These are phyloP conservation scores for Phytophthora lateralis DNA, from an alignment of 352 stramenopile genomes.

Conservation along the genomic window DNA sequence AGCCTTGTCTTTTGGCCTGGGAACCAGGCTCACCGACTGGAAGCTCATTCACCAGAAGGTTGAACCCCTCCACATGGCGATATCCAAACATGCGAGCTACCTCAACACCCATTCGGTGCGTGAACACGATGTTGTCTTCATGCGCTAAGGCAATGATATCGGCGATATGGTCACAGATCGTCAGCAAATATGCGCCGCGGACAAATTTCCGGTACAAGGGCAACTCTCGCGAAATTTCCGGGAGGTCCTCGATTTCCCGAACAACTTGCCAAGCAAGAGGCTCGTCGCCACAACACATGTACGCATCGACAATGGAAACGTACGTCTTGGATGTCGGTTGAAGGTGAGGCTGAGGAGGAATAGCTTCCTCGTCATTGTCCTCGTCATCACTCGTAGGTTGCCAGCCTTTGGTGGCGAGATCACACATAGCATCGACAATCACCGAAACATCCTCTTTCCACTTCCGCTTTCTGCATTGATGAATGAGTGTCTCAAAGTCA, in stretches of 20 bases:
- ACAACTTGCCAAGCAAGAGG: constrained; percentile 62
- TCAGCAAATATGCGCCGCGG: constrained; percentile 66
- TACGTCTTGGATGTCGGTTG: constrained; percentile 68
- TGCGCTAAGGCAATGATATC: constrained; percentile 54
- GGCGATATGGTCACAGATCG: constrained; percentile 61
- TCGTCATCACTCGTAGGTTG: constrained; percentile 12
- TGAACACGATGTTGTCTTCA: constrained; percentile 59
- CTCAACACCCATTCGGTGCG: constrained; percentile 67
- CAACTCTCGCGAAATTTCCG: constrained; percentile 48
- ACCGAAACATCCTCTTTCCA: constrained; percentile 75
- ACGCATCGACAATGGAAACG: constrained; percentile 77
- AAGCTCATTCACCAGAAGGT: constrained; percentile 53
- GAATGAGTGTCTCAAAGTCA: constrained; percentile 83
- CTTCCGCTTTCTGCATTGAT: constrained; percentile 83
- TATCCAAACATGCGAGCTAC: constrained; percentile 71
- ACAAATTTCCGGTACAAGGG: constrained; percentile 78
- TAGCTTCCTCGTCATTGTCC: background rate
- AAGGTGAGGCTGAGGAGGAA: constrained; percentile 63
- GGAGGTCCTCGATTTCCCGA: constrained; percentile 46
- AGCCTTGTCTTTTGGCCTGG: constrained; percentile 43
- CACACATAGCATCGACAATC: constrained; percentile 63
- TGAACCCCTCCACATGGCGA: constrained; percentile 52
- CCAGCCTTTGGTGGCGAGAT: constrained; percentile 56
- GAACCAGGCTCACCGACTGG: constrained; percentile 18
- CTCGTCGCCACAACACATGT: constrained; percentile 69